Percentiles rank a stretch among this genome's conserved stretches.
phyloP scores from a whole-genome alignment of 805 yeast species.

The Isabelozyma heimii region DNA sequence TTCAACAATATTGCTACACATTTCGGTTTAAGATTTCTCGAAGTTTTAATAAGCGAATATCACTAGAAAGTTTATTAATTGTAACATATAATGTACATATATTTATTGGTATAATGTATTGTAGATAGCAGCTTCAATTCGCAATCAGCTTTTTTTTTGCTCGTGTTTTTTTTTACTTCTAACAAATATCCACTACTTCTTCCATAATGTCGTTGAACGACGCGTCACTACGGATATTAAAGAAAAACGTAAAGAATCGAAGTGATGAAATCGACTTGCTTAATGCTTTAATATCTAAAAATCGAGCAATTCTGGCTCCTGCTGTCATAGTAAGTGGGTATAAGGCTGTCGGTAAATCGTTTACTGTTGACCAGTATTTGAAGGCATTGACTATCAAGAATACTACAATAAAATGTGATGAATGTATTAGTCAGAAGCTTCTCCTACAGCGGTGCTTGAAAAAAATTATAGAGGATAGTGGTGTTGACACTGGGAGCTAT shows the following conservation, averaged over 20 bases:
- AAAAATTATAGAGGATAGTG: slow-evolving; percentile 34
- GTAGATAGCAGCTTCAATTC: background rate
- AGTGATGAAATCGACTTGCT: slow-evolving; percentile 34
- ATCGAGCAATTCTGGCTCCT: slow-evolving; percentile 26
- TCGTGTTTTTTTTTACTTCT: background rate
- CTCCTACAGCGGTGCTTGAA: slow-evolving; percentile 42
- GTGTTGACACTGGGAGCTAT: slow-evolving; percentile 17
- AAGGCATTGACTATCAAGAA: slow-evolving; percentile 20
- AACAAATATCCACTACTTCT: background rate
- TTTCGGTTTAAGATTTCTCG: slow-evolving; percentile 59
- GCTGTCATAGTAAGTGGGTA: slow-evolving; percentile 47
- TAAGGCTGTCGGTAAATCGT: slow-evolving; percentile 48
- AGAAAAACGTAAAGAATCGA: slow-evolving; percentile 23
- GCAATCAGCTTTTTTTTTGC: background rate
- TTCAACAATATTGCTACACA: slow-evolving; percentile 58
- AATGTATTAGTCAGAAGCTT: slow-evolving; percentile 37
- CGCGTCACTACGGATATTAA: slow-evolving; percentile 1
- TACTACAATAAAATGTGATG: slow-evolving; percentile 43
- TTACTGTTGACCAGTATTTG: slow-evolving; percentile 31
- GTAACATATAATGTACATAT: background rate
- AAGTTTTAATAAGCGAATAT: slow-evolving; percentile 28
- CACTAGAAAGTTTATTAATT: background rate
- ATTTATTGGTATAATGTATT: background rate
- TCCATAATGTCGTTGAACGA: background rate
- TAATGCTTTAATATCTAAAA: slow-evolving; percentile 29